Evolutionary conservation across 768 basidiomycete species (phyloP).

Genomic region (Termitomyces bulborhizus): DNA sequence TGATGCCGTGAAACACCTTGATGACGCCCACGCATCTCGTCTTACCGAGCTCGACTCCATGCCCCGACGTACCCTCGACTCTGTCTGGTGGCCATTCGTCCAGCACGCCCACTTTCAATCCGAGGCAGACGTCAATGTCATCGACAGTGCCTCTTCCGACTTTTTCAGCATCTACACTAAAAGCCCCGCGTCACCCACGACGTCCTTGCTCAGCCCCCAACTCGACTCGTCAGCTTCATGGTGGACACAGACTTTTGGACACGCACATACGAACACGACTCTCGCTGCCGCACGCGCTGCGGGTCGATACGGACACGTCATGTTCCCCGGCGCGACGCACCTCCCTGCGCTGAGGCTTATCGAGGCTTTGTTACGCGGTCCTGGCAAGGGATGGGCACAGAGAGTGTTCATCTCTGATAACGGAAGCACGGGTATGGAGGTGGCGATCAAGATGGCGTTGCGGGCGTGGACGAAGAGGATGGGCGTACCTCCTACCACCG

Average conservation of each 20-base stretch:
- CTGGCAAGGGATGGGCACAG: slow-evolving; percentile 87
- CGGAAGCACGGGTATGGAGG: slow-evolving; percentile 94
- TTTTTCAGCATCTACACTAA: slow-evolving; percentile 69
- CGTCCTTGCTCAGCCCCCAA: slow-evolving; percentile 40
- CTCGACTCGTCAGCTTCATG: slow-evolving; percentile 94
- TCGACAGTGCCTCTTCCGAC: slow-evolving; percentile 87
- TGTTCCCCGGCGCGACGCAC: slow-evolving; percentile 88
- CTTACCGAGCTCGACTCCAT: slow-evolving; percentile 73
- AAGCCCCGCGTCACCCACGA: slow-evolving; percentile 14
- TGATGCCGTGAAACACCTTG: slow-evolving; percentile 50
- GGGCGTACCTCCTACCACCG: slow-evolving; percentile 5
- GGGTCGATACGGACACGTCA: slow-evolving; percentile 94
- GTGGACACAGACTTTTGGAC: slow-evolving; percentile 96
- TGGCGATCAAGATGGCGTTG: slow-evolving; percentile 96
- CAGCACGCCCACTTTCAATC: slow-evolving; percentile 74
- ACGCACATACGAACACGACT: slow-evolving; percentile 68
- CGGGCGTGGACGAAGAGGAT: slow-evolving; percentile 46
- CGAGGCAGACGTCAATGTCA: slow-evolving; percentile 75
- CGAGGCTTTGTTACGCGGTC: slow-evolving; percentile 73
- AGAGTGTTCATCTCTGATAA: slow-evolving; percentile 93
- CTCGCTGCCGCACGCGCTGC: slow-evolving; percentile 86
- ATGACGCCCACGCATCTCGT: slow-evolving; percentile 55
- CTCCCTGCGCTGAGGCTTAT: slow-evolving; percentile 80
- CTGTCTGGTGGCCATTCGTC: slow-evolving; percentile 97
- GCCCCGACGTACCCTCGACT: slow-evolving; percentile 68